A percentile compares a stretch with the other conserved stretches of the same genome.
phyloP scores from a whole-genome alignment of 306 rosid genomes.

The Cicer yamashitae region DNA sequence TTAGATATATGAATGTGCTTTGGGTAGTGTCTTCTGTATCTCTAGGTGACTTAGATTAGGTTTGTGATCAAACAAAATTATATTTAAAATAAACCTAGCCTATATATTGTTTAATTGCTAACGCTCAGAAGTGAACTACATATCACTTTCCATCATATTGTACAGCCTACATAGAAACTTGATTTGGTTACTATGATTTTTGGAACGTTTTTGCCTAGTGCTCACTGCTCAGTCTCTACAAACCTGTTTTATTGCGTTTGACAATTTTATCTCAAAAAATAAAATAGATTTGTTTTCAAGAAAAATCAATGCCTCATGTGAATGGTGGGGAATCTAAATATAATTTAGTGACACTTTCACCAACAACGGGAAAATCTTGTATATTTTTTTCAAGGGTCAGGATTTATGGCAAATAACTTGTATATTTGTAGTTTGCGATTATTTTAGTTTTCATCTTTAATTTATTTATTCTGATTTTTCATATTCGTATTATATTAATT shows the following conservation, averaged over 20 bases:
- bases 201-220: neutral
- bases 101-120: neutral
- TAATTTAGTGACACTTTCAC: too few species aligned
- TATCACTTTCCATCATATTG: constrained; percentile 20
- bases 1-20: constrained; percentile 67
- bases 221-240: neutral
- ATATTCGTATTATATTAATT: too few species aligned
- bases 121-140: constrained; percentile 19
- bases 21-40: constrained; percentile 27
- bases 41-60: constrained; percentile 23
- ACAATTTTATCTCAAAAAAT: too few species aligned
- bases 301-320: neutral
- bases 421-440: too few species aligned
- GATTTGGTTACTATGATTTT: constrained; percentile 18
- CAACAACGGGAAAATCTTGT: too few species aligned
- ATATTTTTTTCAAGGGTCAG: too few species aligned
- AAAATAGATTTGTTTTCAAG: neutral
- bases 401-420: too few species aligned
- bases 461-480: too few species aligned
- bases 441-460: too few species aligned
- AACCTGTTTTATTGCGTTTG: neutral
- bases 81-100: neutral
- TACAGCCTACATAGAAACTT: constrained; percentile 35
- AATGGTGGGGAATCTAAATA: too few species aligned
- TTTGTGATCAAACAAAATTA: constrained; percentile 9